phyloP scores from a whole-genome alignment of 495 filamentous ascomycete genomes.

The Xylaria acuta region DNA sequence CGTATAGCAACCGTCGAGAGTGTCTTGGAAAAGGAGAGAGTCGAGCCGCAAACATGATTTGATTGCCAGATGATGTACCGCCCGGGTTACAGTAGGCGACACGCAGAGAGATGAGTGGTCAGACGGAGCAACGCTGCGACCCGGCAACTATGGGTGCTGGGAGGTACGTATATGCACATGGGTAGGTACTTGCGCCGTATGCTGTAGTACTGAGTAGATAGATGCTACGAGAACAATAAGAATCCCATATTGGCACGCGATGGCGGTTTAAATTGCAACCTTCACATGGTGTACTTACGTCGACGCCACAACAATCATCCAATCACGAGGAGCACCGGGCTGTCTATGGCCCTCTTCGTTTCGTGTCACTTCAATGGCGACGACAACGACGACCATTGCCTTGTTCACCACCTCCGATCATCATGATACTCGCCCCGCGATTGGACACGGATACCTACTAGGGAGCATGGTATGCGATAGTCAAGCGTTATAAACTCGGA shows the following conservation, averaged over 20 bases:
- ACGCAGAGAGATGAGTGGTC: neutral
- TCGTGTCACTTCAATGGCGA: neutral
- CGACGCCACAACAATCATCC: conserved; percentile 4
- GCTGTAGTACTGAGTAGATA: neutral
- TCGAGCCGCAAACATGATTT: conserved; percentile 3
- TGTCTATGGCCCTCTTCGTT: neutral
- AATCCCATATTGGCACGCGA: conserved; percentile 6
- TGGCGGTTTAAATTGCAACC: neutral
- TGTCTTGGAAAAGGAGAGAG: neutral
- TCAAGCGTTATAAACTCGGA: neutral
- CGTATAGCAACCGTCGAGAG: conserved; percentile 13
- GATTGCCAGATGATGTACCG: neutral
- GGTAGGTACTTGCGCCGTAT: neutral
- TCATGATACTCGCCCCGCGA: neutral
- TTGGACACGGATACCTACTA: neutral
- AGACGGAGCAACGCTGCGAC: conserved; percentile 4
- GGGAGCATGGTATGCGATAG: neutral
- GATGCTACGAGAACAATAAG: neutral
- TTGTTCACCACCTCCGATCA: neutral
- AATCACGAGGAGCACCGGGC: neutral
- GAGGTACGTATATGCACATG: neutral
- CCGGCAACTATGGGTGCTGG: neutral
- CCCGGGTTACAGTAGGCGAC: neutral
- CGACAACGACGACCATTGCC: neutral
- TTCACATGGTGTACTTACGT: neutral